Percentiles rank a stretch among this genome's conserved stretches.
Conservation (phyloP, 2,329 filamentous ascomycete genomes). For the Pseudogymnoascus sp. region DNA sequence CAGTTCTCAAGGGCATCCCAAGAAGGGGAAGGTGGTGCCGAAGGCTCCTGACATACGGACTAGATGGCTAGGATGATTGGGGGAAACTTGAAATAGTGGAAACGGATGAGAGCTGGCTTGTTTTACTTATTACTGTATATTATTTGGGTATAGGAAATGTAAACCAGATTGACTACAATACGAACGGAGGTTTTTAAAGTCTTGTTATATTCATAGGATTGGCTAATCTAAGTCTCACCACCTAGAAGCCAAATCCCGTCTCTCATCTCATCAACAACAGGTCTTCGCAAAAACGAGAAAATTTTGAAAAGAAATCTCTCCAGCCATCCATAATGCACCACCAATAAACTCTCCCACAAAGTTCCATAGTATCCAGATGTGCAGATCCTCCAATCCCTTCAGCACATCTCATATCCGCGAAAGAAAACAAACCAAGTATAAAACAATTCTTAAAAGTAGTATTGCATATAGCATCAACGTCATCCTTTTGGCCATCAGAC, state of each 20-base stretch:
- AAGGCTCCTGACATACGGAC: background rate
- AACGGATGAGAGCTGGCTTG: background rate
- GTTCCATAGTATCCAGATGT: background rate
- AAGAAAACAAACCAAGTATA: background rate
- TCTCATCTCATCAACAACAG: background rate
- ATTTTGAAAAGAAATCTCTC: background rate
- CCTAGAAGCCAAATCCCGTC: background rate
- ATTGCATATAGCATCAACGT: background rate
- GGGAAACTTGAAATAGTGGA: background rate
- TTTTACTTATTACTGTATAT: background rate
- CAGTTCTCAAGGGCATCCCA: background rate
- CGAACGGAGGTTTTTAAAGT: background rate
- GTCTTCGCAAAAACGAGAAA: background rate
- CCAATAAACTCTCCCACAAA: background rate
- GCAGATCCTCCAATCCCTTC: background rate
- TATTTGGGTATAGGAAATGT: background rate
- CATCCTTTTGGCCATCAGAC: background rate
- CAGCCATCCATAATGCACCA: background rate
- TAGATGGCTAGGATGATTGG: background rate
- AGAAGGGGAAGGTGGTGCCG: constrained; percentile 4
- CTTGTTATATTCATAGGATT: constrained; percentile 3
- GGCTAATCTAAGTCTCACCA: constrained; percentile 3
- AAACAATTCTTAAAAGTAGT: background rate
- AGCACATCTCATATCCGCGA: background rate
- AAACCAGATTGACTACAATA: background rate